Percentiles rank a stretch among this genome's conserved stretches.
These are phyloP conservation scores for Stramenopiles sp. DNA, from an alignment of 352 stramenopile genomes.

Conservation along the genomic window DNA sequence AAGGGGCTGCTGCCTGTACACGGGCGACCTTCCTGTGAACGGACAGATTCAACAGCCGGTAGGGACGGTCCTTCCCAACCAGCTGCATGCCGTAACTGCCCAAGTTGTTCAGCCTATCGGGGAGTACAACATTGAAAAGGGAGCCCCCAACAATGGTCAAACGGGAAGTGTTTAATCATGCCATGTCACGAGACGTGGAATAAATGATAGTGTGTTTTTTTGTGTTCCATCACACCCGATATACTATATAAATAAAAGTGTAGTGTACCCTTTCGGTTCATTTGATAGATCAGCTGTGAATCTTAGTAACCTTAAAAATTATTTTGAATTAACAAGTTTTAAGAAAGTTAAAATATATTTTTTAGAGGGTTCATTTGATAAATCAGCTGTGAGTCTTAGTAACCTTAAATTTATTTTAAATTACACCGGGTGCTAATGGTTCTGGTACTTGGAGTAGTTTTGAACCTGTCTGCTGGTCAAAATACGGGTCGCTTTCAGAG, in stretches of 20 bases:
- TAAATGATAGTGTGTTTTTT: slow-evolving; percentile 1
- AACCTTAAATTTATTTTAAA: too few relatives aligned
- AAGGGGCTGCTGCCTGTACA: slow-evolving; percentile 2
- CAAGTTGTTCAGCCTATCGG: slow-evolving; percentile 4
- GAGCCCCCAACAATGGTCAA: slow-evolving; percentile 6
- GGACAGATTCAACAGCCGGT: slow-evolving; percentile 3
- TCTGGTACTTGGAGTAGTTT: not conserved
- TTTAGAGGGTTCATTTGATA: too few relatives aligned
- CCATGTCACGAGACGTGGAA: not conserved
- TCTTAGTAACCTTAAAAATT: too few relatives aligned
- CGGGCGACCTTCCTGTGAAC: slow-evolving; percentile 2
- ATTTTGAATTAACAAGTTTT: too few relatives aligned
- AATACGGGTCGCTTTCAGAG: not conserved
- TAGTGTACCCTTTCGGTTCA: too few relatives aligned
- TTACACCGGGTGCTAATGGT: too few relatives aligned
- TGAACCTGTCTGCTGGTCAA: not conserved
- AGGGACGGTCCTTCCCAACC: not conserved
- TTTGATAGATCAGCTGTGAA: too few relatives aligned
- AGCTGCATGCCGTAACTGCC: not conserved
- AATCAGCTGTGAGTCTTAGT: too few relatives aligned
- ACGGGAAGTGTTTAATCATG: not conserved
- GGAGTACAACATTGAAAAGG: slow-evolving; percentile 8
- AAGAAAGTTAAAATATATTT: too few relatives aligned
- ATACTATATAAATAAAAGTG: too few relatives aligned
- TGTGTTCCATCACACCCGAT: not conserved